A percentile compares a stretch with the other conserved stretches of the same genome.
These are phyloP conservation scores for Pythium aquatile DNA, from an alignment of 352 stramenopile genomes.

Conservation along the genomic window DNA sequence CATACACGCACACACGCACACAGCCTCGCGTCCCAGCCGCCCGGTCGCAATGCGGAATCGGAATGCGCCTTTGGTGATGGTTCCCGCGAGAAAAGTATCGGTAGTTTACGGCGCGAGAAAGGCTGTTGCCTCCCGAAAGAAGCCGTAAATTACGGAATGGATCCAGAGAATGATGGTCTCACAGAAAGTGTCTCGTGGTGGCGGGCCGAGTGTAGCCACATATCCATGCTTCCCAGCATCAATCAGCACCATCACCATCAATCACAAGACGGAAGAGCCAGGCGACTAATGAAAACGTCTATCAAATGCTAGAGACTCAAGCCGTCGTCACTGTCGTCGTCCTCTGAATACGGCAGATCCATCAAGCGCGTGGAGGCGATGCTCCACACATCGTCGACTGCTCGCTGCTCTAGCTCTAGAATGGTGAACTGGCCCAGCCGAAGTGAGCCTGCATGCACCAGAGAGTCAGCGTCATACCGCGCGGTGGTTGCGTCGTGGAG, in stretches of 20 bases:
- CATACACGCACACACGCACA: not conserved
- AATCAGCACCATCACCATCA: not conserved
- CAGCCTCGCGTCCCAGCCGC: not conserved
- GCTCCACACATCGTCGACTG: slow-evolving; percentile 47
- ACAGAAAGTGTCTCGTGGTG: not conserved
- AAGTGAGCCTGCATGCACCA: slow-evolving; percentile 45
- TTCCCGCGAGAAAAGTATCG: slow-evolving; percentile 5
- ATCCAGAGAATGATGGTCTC: slow-evolving; percentile 10
- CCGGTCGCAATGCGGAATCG: not conserved
- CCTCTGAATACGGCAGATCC: slow-evolving; percentile 17
- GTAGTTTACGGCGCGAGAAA: slow-evolving; percentile 1
- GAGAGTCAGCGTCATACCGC: not conserved
- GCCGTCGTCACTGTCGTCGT: slow-evolving; percentile 10
- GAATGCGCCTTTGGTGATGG: not conserved
- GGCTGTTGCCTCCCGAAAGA: not conserved
- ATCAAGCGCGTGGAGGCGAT: slow-evolving; percentile 29
- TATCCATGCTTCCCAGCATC: not conserved
- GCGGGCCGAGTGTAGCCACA: no score
- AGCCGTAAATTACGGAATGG: slow-evolving; percentile 1
- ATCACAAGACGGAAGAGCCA: not conserved
- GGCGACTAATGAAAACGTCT: not conserved
- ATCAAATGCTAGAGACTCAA: not conserved
- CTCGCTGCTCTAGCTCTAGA: slow-evolving; percentile 59
- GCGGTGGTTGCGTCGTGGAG: not conserved
- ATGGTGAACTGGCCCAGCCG: slow-evolving; percentile 71